Conservation (phyloP, 352 stramenopile genomes). For the Phytophthora brassicae region DNA sequence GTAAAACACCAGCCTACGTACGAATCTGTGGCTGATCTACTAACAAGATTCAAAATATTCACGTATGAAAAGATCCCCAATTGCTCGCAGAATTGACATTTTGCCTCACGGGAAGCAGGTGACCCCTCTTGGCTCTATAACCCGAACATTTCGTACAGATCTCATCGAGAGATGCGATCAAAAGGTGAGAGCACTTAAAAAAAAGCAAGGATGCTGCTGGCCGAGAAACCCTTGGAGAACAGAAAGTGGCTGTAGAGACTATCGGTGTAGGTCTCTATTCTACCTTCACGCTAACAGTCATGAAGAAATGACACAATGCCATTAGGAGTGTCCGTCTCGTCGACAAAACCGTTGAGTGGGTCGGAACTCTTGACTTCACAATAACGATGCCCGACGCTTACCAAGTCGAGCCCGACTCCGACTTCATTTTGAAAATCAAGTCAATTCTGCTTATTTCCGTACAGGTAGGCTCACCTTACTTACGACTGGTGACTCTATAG, state of each 20-base stretch:
- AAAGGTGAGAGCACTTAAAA: not conserved
- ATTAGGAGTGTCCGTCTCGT: not conserved
- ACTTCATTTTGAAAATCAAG: not conserved
- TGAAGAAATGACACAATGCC: conserved; percentile 6
- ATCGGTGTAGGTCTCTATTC: conserved; percentile 4
- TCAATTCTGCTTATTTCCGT: not conserved
- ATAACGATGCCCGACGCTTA: not conserved
- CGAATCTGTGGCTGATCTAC: not conserved
- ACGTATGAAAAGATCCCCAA: not conserved
- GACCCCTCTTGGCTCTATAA: not conserved
- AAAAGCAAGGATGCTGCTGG: not conserved
- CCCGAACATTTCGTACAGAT: not conserved
- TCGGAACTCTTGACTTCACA: not conserved
- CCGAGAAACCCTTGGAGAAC: not conserved
- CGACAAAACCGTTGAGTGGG: not conserved
- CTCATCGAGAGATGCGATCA: not conserved
- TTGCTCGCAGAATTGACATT: not conserved
- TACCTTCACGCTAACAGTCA: not conserved
- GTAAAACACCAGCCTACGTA: not conserved
- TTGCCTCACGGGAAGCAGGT: not conserved
- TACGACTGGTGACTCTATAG: not conserved
- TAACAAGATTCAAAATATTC: not conserved
- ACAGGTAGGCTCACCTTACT: not conserved
- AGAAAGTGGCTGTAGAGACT: not conserved
- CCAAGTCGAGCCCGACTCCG: not conserved